phyloP scores from a whole-genome alignment of 176 grass and related monocot genomes.

The Aegilops sharonensis region DNA sequence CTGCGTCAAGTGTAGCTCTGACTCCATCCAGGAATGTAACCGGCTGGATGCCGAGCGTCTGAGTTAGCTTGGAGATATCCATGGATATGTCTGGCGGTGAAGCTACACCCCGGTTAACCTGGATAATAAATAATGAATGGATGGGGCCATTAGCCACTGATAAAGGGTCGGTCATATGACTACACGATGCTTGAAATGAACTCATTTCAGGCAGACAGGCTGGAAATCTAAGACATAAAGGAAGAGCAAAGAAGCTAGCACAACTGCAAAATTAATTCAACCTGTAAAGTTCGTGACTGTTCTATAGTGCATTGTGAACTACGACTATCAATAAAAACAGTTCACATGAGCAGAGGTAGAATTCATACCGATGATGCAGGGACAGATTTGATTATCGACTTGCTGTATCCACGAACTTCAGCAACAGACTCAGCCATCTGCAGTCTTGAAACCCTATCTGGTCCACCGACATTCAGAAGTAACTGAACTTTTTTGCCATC shows the following conservation, averaged over 20 bases:
- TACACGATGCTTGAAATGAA: background rate
- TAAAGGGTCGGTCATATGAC: background rate
- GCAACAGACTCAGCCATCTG: constrained; percentile 93
- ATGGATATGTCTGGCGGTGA: constrained; percentile 96
- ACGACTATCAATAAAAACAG: background rate
- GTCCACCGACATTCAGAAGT: constrained; percentile 75
- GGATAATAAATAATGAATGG: constrained; percentile 25
- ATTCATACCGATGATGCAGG: constrained; percentile 69
- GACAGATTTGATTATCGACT: constrained; percentile 65
- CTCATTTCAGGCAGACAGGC: background rate
- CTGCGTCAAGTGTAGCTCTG: constrained; percentile 58
- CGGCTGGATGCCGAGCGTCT: constrained; percentile 59
- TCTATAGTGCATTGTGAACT: background rate
- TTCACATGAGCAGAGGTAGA: background rate
- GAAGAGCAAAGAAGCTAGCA: background rate
- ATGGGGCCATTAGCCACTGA: constrained; percentile 9
- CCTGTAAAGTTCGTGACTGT: background rate
- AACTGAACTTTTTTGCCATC: constrained; percentile 57
- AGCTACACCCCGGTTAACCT: constrained; percentile 77
- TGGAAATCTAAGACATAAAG: background rate
- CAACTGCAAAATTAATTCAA: background rate
- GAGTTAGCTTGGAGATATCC: constrained; percentile 76
- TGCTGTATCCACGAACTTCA: constrained; percentile 63
- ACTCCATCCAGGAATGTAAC: constrained; percentile 75
- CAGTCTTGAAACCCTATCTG: constrained; percentile 85